Base-by-base conservation (phyloP, 2,329 filamentous ascomycete genomes). In the Pezicula neosporulosa region DNA sequence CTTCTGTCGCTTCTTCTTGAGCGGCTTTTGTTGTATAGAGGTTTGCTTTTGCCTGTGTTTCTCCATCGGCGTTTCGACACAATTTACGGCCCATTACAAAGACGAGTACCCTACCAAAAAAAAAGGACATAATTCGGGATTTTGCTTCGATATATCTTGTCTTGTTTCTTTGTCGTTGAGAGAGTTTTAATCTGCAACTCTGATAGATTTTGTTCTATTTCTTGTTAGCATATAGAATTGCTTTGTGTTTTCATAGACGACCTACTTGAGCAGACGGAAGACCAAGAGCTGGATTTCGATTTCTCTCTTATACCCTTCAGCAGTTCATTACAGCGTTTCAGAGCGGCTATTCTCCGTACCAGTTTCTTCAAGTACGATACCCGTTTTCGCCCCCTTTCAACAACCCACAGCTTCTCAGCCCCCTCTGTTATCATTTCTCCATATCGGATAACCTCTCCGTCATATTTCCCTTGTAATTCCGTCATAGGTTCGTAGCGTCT, bases 241-340 rank as follows among this genome's bases (percentile, higher is more conserved):
- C 21, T 48, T 52, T 41, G 43, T 54, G 51, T 51, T 56, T 51
- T 45, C 44, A 38, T 49, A 51, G 44, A 58, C 50, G 28, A 43
- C 36, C 39, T 49, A 49, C 36, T 21, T 48, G 48, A 47, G 41
- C 19, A 47, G 36, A 53, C 50, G 61, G 54, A 61, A 60, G 42
- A 63, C 62, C 61, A 63, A 65, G 62, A 61, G 62, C 62, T 65
- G 62, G 60, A 59, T 60, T 60, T 58, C 56, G 52, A 53, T 43
- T 53, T 38, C 27, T 49, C 52, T 36, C 48, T 47, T 24, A 42
- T 39, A 28, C 21, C 27, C 42, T 27, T 44, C 27, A 21, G 21
- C 44, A 35, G 28, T 19, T 39, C 15, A 16, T 16, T 21, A 3
- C 37, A 39, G 37, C 37, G 8, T 21, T 39, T 13, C 37, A 16